A percentile compares a stretch with the other conserved stretches of the same genome.
Conservation (phyloP, 306 rosid species). For the Notholithocarpus densiflorus region DNA sequence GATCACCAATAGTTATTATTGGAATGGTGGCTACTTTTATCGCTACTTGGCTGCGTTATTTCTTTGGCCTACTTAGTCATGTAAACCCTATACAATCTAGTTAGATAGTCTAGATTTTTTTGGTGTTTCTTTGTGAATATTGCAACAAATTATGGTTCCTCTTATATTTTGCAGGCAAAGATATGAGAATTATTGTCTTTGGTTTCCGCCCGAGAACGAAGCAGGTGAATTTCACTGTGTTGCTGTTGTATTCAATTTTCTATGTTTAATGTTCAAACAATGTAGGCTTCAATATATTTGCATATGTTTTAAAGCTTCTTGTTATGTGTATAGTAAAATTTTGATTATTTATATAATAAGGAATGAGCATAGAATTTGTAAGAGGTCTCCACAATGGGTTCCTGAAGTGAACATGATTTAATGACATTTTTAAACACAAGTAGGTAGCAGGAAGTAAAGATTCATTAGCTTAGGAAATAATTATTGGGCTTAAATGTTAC, state of each 20-base stretch:
- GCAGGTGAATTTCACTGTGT: slow-evolving; percentile 56
- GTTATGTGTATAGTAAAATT: not conserved
- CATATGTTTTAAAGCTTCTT: not conserved
- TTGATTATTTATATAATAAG: not conserved
- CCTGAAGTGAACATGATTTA: not conserved
- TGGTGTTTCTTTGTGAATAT: not conserved
- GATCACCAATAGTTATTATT: not conserved
- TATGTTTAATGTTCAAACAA: not conserved
- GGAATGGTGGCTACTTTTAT: not conserved
- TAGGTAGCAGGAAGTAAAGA: not conserved
- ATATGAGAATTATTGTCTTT: slow-evolving; percentile 90
- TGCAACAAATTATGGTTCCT: slow-evolving; percentile 14
- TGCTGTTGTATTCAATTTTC: not conserved
- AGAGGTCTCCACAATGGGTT: not conserved
- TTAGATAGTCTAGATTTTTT: not conserved
- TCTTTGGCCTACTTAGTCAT: not conserved
- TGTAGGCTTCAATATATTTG: not conserved
- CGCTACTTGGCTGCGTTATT: not conserved
- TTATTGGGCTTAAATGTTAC: not conserved
- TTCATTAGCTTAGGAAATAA: not conserved
- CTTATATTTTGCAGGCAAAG: slow-evolving; percentile 69
- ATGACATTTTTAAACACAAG: not conserved
- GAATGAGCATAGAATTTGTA: not conserved
- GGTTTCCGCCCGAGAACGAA: slow-evolving; percentile 88
- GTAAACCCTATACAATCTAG: not conserved